Evolutionary conservation across 768 basidiomycete genomes (phyloP).

Genomic region (Hypholoma fasciculare): DNA sequence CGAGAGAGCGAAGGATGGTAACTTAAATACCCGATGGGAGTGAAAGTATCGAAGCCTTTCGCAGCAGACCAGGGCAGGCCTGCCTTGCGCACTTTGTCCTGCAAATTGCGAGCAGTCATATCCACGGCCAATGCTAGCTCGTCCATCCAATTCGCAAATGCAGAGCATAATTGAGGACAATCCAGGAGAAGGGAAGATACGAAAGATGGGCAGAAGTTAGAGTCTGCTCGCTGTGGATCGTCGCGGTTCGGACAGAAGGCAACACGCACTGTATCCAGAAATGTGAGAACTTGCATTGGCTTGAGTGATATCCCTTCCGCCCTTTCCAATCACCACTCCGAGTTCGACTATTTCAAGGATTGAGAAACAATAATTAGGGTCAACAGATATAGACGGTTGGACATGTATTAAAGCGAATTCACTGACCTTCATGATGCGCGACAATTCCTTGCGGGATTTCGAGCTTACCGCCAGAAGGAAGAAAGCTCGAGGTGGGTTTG

Average conservation of each 20-base stretch:
- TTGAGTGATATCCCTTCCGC: constrained; percentile 79
- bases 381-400: not conserved
- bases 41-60: constrained; percentile 97
- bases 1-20: constrained; percentile 11
- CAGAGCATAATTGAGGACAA: not conserved
- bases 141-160: constrained; percentile 7
- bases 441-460: constrained; percentile 85
- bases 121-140: constrained; percentile 84
- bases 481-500: constrained; percentile 92
- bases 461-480: constrained; percentile 72
- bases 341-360: constrained; percentile 71
- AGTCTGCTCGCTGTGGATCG: not conserved
- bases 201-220: not conserved
- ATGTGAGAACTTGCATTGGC: constrained; percentile 74
- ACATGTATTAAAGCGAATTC: not conserved
- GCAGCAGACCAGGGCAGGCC: constrained; percentile 98
- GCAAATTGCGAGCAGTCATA: constrained; percentile 95
- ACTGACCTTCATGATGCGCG: constrained; percentile 87
- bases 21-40: constrained; percentile 87
- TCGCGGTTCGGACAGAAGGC: not conserved
- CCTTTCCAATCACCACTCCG: constrained; percentile 92
- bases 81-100: constrained; percentile 88
- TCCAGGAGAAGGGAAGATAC: not conserved
- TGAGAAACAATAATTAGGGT: not conserved
- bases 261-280: constrained; percentile 83